These are phyloP conservation scores for Cyberlindnera japonica DNA, from an alignment of 805 yeast species.

Conservation along the genomic window DNA sequence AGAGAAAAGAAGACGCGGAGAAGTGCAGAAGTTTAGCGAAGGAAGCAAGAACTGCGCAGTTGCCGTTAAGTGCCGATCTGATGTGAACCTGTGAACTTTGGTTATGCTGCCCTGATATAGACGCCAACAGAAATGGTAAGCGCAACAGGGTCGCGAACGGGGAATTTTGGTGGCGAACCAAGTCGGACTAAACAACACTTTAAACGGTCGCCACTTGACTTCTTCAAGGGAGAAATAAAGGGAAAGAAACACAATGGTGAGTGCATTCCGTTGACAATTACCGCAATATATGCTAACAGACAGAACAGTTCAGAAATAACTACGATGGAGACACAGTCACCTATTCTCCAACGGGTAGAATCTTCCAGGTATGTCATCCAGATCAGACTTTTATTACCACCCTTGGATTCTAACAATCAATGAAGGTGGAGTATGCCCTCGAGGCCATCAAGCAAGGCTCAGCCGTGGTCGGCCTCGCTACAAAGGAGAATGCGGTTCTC, in stretches of 20 bases:
- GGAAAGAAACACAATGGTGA: conserved; percentile 4
- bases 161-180: conserved; percentile 3
- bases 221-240: background rate
- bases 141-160: conserved; percentile 2
- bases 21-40: background rate
- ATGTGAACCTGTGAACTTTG: background rate
- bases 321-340: conserved; percentile 99
- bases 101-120: background rate
- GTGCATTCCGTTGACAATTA: no score
- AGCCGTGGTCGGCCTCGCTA: conserved; percentile 92
- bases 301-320: conserved; percentile 83
- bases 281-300: no score
- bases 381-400: background rate
- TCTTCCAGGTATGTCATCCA: conserved; percentile 56
- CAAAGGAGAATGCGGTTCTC: conserved; percentile 82
- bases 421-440: conserved; percentile 69
- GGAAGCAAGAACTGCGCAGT: background rate
- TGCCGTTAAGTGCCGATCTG: conserved; percentile 8
- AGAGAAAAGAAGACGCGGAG: no score
- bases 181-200: background rate
- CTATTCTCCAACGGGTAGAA: conserved; percentile 91
- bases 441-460: conserved; percentile 98
- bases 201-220: background rate
- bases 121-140: no score
- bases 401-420: conserved; percentile 10